Conservation (phyloP, 2,329 filamentous ascomycete species). For the Aspergillus oerlinghausenensis region DNA sequence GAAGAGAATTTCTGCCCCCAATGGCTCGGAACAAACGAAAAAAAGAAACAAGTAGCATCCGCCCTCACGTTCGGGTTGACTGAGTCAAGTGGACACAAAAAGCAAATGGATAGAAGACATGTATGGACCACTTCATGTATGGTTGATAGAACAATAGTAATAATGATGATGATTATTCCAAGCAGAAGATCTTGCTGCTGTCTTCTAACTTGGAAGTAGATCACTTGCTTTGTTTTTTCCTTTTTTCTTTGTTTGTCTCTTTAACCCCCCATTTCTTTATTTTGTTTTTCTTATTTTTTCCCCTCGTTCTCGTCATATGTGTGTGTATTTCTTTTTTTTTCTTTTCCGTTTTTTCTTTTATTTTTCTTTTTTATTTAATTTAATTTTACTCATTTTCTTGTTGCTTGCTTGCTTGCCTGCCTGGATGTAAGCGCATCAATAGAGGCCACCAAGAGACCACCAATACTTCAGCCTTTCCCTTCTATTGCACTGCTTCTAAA, state of each 20-base stretch:
- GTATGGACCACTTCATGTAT: neutral
- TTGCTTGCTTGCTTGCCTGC: neutral
- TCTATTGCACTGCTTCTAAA: neutral
- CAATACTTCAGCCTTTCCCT: neutral
- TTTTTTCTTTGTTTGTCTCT: neutral
- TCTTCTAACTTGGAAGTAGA: neutral
- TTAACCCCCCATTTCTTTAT: neutral
- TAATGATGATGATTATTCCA: neutral
- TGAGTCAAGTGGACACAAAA: neutral
- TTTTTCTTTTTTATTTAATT: neutral
- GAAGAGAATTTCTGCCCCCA: neutral
- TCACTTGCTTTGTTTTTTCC: neutral
- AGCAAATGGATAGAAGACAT: neutral
- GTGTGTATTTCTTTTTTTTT: slow-evolving; percentile 1
- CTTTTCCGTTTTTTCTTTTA: neutral
- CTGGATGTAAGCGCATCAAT: slow-evolving; percentile 6
- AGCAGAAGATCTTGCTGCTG: neutral
- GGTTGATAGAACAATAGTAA: neutral
- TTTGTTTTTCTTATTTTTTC: neutral
- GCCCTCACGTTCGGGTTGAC: neutral
- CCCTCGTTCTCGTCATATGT: slow-evolving; percentile 2
- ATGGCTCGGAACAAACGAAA: neutral
- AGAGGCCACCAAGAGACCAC: neutral
- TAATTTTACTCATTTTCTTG: neutral
- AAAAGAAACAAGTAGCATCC: neutral